A percentile compares a stretch with the other conserved stretches of the same genome.
Conservation (phyloP, 129 eudicot genomes). For the Calendula officinalis region DNA sequence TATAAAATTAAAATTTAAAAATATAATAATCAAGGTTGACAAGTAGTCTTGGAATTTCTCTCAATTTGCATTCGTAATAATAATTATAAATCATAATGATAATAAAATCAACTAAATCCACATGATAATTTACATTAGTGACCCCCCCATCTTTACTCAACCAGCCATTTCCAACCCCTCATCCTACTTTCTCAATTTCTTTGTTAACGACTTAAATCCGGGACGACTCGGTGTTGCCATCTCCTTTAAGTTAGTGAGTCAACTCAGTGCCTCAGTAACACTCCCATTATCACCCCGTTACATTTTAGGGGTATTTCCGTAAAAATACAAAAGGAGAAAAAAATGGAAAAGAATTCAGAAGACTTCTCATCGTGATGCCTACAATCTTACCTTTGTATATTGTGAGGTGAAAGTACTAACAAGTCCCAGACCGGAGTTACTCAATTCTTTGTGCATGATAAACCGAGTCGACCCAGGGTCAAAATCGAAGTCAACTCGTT, state of each 20-base stretch:
- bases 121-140: conserved; percentile 45
- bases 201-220: conserved; percentile 38
- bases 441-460: conserved; percentile 25
- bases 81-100: conserved; percentile 3
- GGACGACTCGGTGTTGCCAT: conserved; percentile 98
- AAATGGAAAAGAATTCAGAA: background rate
- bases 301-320: conserved; percentile 31
- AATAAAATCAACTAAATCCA: conserved; percentile 35
- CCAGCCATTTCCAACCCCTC: conserved; percentile 13
- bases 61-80: conserved; percentile 38
- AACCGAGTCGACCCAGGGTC: conserved; percentile 42
- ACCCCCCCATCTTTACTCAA: conserved; percentile 27
- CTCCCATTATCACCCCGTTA: conserved; percentile 26
- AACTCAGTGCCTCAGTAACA: conserved; percentile 31
- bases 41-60: conserved; percentile 33
- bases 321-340: conserved; percentile 20
- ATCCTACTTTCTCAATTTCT: background rate
- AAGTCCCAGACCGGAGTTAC: conserved; percentile 18
- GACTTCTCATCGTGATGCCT: background rate
- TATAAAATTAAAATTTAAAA: background rate
- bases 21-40: conserved; percentile 20
- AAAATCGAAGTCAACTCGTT: conserved; percentile 31
- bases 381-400: conserved; percentile 24
- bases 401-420: conserved; percentile 29
- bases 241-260: conserved; percentile 49